Base-by-base conservation (phyloP, 2,329 filamentous ascomycete genomes). In the Aureobasidium sp. region DNA sequence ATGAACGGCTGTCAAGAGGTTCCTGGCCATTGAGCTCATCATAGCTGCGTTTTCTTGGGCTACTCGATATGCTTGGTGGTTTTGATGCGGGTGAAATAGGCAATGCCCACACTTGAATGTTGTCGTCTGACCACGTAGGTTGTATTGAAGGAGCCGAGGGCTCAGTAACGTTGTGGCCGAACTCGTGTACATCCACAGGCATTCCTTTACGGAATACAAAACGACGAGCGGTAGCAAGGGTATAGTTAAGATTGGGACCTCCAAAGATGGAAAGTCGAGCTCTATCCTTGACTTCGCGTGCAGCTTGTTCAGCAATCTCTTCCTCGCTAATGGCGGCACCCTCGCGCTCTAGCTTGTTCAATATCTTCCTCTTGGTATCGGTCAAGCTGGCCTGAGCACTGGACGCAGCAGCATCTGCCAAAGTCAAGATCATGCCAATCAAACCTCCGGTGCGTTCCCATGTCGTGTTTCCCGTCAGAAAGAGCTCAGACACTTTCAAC, bases 171-270 rank as follows among this genome's bases (percentile, higher is more conserved):
- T 63, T 74, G 8, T 70, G 61, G 35, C 73, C 70, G 44, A 87
- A 79, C 68, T 98, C 93, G 57, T 81, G 76, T 1, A 85, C 76
- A 27, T 72, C 73, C n/a, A 96, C 70, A 0, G 85, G 85, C 65
- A 95, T 78, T 0, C 88, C 85, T 61, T 88, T 90, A 32, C 93
- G 80, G 62, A 96, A 91, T 45, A 97, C 81, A 68, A 95, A 95
- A 27, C 84, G 76, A 40, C 93, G 80, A 14, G 86, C 84, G 0
- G 90, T 88, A n/a, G 89, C 90, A 54, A 98, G 69, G 5, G 81
- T 77, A 64, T 96, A 85, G 40, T 83, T 79, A 52, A 97, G 69
- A 65, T 97, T 97, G 48, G 82, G 81, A 4, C 85, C 83, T 3
- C 88, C 90, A 65, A 94, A 86, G 11, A 97, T 74, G n/a, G 77